Percentiles rank a stretch among this genome's conserved stretches.
Conservation (phyloP, 1,139 yeast species). For the Protomyces pachydermus region DNA sequence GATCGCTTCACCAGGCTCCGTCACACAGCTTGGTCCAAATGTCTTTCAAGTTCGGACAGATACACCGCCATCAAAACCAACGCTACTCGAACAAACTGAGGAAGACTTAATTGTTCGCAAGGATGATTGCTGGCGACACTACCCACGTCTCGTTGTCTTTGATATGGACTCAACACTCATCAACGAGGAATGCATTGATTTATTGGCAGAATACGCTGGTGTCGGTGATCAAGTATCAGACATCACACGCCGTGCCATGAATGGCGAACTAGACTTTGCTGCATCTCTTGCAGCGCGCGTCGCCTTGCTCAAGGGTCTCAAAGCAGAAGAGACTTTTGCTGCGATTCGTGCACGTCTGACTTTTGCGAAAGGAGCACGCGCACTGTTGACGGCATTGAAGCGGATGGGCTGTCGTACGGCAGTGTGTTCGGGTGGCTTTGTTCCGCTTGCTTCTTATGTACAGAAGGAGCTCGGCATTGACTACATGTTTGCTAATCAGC, state of each 20-base stretch:
- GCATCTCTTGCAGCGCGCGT: slow-evolving; percentile 77
- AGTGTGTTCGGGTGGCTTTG: slow-evolving; percentile 91
- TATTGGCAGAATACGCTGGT: slow-evolving; percentile 83
- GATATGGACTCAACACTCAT: slow-evolving; percentile 98
- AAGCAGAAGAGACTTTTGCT: slow-evolving; percentile 68
- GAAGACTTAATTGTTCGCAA: slow-evolving; percentile 16
- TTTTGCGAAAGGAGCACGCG: slow-evolving; percentile 78
- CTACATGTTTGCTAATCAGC: slow-evolving; percentile 80
- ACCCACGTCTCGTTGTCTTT: slow-evolving; percentile 62
- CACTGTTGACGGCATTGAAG: slow-evolving; percentile 60
- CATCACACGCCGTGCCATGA: slow-evolving; percentile 94
- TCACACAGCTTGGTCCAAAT: slow-evolving; percentile 7
- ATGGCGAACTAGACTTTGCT: slow-evolving; percentile 88
- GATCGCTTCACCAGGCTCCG: background rate
- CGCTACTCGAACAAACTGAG: background rate
- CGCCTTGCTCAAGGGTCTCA: slow-evolving; percentile 67
- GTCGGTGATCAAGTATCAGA: slow-evolving; percentile 66
- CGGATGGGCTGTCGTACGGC: slow-evolving; percentile 64
- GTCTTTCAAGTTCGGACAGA: slow-evolving; percentile 3
- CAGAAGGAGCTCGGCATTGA: slow-evolving; percentile 66
- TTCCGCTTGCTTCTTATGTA: slow-evolving; percentile 76
- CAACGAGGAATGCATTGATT: slow-evolving; percentile 92
- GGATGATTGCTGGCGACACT: slow-evolving; percentile 17
- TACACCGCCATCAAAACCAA: slow-evolving; percentile 4
- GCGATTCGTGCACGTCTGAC: slow-evolving; percentile 63